Conservation (phyloP, 148 eudicot genomes). For the Silene latifolia region DNA sequence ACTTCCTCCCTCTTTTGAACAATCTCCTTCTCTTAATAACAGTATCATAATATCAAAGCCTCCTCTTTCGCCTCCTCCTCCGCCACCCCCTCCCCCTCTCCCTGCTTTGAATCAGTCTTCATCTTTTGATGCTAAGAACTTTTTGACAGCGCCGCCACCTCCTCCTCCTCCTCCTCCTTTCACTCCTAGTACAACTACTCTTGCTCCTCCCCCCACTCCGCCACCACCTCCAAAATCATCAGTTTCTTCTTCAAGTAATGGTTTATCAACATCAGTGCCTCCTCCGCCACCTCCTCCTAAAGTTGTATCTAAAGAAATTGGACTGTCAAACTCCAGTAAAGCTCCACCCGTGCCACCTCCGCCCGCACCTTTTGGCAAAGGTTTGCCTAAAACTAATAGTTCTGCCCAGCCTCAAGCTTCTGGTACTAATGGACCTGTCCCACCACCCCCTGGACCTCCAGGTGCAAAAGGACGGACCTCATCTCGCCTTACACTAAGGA, state of each 20-base stretch:
- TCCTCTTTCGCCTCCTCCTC: not conserved
- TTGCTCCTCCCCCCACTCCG: slow-evolving; percentile 26
- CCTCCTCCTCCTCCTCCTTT: slow-evolving; percentile 35
- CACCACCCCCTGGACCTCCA: slow-evolving; percentile 67
- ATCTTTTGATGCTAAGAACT: slow-evolving; percentile 13
- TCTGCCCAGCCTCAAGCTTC: slow-evolving; percentile 30
- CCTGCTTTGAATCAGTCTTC: slow-evolving; percentile 17
- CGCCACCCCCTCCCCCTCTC: slow-evolving; percentile 27
- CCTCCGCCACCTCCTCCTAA: slow-evolving; percentile 54
- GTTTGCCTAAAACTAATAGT: slow-evolving; percentile 32
- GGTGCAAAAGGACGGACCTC: slow-evolving; percentile 45
- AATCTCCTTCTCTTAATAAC: slow-evolving; percentile 9
- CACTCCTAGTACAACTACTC: slow-evolving; percentile 22
- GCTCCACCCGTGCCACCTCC: slow-evolving; percentile 65
- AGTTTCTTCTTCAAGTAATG: slow-evolving; percentile 18
- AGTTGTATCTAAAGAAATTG: slow-evolving; percentile 11
- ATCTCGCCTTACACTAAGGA: slow-evolving; percentile 33
- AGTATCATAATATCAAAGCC: slow-evolving; percentile 10
- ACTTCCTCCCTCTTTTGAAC: slow-evolving; percentile 2
- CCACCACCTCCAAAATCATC: slow-evolving; percentile 31
- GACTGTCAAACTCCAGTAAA: slow-evolving; percentile 25
- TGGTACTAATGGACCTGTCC: slow-evolving; percentile 42
- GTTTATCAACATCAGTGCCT: slow-evolving; percentile 27
- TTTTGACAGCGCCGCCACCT: slow-evolving; percentile 3
- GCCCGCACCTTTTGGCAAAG: slow-evolving; percentile 43